A percentile compares a stretch with the other conserved stretches of the same genome.
Conservation (phyloP, 768 basidiomycete genomes). For the Obba rivulosa region DNA sequence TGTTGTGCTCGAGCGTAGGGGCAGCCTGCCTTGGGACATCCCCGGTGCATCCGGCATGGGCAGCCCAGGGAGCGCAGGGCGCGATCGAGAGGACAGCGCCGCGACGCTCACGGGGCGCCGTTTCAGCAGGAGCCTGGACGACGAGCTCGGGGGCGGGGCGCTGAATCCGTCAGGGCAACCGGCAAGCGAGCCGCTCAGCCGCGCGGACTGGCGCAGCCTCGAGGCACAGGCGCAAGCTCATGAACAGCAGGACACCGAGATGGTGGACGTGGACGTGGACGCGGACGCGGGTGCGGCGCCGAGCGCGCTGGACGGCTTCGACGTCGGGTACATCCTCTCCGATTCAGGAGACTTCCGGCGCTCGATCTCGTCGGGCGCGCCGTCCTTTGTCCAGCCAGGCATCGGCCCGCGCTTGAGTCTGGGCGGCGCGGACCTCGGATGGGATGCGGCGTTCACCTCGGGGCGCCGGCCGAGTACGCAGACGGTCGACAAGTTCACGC, state of each 20-base stretch:
- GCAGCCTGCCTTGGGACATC: slow-evolving; percentile 60
- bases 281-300: not conserved
- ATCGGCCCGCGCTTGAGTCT: slow-evolving; percentile 8
- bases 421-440: slow-evolving; percentile 12
- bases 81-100: slow-evolving; percentile 53
- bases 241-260: slow-evolving; percentile 3
- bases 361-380: slow-evolving; percentile 22
- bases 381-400: slow-evolving; percentile 14
- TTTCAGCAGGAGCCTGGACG: slow-evolving; percentile 57
- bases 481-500: slow-evolving; percentile 34
- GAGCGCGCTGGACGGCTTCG: slow-evolving; percentile 32
- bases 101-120: slow-evolving; percentile 45
- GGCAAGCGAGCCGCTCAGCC: slow-evolving; percentile 36
- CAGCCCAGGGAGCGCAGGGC: slow-evolving; percentile 18
- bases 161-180: slow-evolving; percentile 29
- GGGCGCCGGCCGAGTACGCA: slow-evolving; percentile 28
- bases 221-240: slow-evolving; percentile 34
- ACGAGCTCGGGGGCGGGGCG: slow-evolving; percentile 26
- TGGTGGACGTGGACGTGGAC: slow-evolving; percentile 4
- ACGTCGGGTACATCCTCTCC: slow-evolving; percentile 40
- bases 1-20: slow-evolving; percentile 32
- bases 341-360: slow-evolving; percentile 18
- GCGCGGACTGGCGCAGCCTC: slow-evolving; percentile 48
- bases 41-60: slow-evolving; percentile 30
- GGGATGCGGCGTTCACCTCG: slow-evolving; percentile 10